A percentile compares a stretch with the other conserved stretches of the same genome.
Conservation (phyloP, 345 rosid species). For the Aquilaria sinensis region DNA sequence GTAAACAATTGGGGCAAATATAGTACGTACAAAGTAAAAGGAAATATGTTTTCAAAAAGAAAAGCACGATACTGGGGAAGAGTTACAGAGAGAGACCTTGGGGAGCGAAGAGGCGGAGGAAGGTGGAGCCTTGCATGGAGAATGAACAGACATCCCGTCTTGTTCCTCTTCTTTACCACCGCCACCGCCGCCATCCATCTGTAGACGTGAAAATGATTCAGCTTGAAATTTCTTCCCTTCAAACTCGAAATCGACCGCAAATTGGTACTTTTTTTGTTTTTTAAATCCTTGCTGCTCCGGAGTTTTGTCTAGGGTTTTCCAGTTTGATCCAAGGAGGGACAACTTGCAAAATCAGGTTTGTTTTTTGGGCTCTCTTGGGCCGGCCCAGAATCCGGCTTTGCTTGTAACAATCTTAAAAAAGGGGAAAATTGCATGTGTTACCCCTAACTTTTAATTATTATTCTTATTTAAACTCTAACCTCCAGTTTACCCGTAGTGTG, state of each 20-base stretch:
- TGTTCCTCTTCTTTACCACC: constrained; percentile 63
- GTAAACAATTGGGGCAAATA: constrained; percentile 5
- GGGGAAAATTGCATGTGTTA: no score
- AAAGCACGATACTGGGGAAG: background rate
- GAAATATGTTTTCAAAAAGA: background rate
- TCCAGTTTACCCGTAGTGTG: no score
- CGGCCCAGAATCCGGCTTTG: background rate
- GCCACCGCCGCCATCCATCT: constrained; percentile 29
- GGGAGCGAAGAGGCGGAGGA: constrained; percentile 94
- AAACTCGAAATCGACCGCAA: background rate
- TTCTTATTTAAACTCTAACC: no score
- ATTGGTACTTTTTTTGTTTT: no score
- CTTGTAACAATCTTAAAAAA: no score
- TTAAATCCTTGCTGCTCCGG: no score
- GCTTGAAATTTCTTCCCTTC: background rate
- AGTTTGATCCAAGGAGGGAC: constrained; percentile 6
- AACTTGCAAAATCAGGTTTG: background rate
- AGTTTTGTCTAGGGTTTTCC: constrained; percentile 3
- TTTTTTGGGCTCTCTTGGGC: background rate
- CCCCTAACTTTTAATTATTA: no score
- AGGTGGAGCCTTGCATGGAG: constrained; percentile 92
- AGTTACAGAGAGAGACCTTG: constrained; percentile 40
- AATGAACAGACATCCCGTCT: constrained; percentile 91
- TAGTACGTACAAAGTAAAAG: background rate
- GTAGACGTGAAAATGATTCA: background rate